Conservation (phyloP, 2,329 filamentous ascomycete genomes). For the Aureobasidium pullulans region DNA sequence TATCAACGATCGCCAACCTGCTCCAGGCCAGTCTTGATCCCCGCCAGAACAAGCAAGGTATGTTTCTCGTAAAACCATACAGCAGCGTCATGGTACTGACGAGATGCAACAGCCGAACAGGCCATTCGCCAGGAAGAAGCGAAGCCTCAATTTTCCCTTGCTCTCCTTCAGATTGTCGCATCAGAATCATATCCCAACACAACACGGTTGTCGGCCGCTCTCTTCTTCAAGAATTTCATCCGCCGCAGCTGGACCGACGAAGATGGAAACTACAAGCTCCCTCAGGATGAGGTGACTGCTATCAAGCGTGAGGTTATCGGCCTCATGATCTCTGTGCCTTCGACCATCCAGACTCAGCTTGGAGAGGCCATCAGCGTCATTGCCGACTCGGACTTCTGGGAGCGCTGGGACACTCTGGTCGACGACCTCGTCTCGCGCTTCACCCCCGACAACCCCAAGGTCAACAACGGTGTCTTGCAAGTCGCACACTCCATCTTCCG, state of each 20-base stretch:
- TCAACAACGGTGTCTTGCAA: conserved; percentile 91
- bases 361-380: conserved; percentile 96
- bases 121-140: conserved; percentile 70
- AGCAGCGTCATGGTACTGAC: neutral
- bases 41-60: conserved; percentile 81
- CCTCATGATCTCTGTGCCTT: conserved; percentile 87
- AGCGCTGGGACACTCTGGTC: conserved; percentile 91
- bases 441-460: conserved; percentile 68
- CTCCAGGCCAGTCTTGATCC: conserved; percentile 88
- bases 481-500: conserved; percentile 98
- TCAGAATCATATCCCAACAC: conserved; percentile 63
- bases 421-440: conserved; percentile 86
- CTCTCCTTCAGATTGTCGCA: conserved; percentile 82
- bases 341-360: conserved; percentile 83
- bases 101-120: conserved; percentile 61
- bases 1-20: conserved; percentile 66
- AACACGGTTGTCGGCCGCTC: conserved; percentile 76
- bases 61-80: conserved; percentile 19
- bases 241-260: conserved; percentile 92
- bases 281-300: conserved; percentile 69
- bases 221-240: conserved; percentile 99
- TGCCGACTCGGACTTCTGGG: conserved; percentile 95
- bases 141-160: conserved; percentile 79
- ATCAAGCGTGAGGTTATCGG: conserved; percentile 96
- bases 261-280: conserved; percentile 86